Evolutionary conservation across 495 filamentous ascomycete species (phyloP).

Genomic region (Recurvomyces mirabilis): DNA sequence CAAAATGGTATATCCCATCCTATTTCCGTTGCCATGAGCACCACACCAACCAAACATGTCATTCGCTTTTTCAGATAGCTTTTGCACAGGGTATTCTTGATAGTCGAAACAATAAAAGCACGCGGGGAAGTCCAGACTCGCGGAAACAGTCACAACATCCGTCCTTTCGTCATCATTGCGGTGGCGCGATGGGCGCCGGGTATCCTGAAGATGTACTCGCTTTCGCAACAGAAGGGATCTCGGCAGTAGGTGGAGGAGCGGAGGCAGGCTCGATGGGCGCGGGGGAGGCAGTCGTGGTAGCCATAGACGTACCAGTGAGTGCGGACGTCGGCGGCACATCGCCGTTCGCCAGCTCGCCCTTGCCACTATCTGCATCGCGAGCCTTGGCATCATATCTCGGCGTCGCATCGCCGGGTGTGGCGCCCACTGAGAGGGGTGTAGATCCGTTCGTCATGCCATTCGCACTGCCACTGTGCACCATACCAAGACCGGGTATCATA

Average conservation of each 20-base stretch:
- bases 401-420: slow-evolving; percentile 56
- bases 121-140: no score
- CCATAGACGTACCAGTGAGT: background rate
- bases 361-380: slow-evolving; percentile 7
- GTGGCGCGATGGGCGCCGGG: slow-evolving; percentile 35
- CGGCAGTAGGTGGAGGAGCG: no score
- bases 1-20: slow-evolving; percentile 17
- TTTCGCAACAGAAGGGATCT: no score
- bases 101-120: background rate
- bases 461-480: slow-evolving; percentile 14
- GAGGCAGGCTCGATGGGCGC: slow-evolving; percentile 8
- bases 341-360: background rate
- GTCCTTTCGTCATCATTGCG: slow-evolving; percentile 7
- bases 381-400: slow-evolving; percentile 52
- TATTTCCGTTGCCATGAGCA: slow-evolving; percentile 1
- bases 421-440: no score
- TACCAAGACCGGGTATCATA: slow-evolving; percentile 36
- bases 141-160: no score
- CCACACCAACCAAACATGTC: background rate
- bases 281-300: no score
- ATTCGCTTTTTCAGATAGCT: background rate
- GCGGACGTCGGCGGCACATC: background rate
- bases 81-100: background rate
- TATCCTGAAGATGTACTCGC: slow-evolving; percentile 30
- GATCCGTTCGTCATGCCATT: no score